These are phyloP conservation scores for Echinochloa phyllopogon DNA, from an alignment of 176 grass and related monocot genomes.

Conservation along the genomic window DNA sequence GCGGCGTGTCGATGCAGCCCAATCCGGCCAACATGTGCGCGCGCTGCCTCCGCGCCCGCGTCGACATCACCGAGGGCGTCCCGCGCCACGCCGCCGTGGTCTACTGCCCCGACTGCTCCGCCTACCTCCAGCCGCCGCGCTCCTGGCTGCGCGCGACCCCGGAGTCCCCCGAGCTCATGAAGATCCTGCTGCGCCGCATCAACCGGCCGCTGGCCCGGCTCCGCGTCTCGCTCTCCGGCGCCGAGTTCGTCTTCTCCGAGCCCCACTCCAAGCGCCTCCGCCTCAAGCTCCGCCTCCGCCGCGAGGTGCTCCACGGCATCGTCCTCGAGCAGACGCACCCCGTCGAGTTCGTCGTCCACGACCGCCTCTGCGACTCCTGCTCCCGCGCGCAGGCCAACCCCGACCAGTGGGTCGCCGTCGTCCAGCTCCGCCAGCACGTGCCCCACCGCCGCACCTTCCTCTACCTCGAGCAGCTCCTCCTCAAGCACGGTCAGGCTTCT, in stretches of 20 bases:
- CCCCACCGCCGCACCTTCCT: constrained; percentile 84
- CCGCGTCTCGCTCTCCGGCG: constrained; percentile 65
- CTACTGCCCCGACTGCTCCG: constrained; percentile 38
- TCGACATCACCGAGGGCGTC: constrained; percentile 55
- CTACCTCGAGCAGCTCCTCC: constrained; percentile 87
- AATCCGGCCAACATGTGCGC: constrained; percentile 97
- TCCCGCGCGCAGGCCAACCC: constrained; percentile 72
- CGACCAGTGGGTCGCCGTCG: constrained; percentile 79
- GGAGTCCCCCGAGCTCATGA: constrained; percentile 86
- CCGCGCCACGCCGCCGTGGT: constrained; percentile 39
- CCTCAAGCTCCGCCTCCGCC: constrained; percentile 86
- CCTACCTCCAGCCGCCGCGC: constrained; percentile 41
- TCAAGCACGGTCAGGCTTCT: constrained; percentile 73
- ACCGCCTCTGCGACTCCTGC: constrained; percentile 73
- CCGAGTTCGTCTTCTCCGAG: constrained; percentile 95
- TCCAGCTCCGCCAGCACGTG: constrained; percentile 88
- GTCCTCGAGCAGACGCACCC: constrained; percentile 81
- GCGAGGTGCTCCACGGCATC: constrained; percentile 72
- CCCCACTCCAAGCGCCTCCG: constrained; percentile 97
- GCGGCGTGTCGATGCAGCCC: constrained; percentile 81
- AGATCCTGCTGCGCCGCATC: constrained; percentile 82
- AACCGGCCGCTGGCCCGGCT: constrained; percentile 65
- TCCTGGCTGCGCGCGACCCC: constrained; percentile 40
- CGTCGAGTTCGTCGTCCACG: constrained; percentile 83
- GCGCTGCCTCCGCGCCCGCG: constrained; percentile 67